Conservation (phyloP, 1,139 yeast genomes). For the Blastobotrys malaysiensis region DNA sequence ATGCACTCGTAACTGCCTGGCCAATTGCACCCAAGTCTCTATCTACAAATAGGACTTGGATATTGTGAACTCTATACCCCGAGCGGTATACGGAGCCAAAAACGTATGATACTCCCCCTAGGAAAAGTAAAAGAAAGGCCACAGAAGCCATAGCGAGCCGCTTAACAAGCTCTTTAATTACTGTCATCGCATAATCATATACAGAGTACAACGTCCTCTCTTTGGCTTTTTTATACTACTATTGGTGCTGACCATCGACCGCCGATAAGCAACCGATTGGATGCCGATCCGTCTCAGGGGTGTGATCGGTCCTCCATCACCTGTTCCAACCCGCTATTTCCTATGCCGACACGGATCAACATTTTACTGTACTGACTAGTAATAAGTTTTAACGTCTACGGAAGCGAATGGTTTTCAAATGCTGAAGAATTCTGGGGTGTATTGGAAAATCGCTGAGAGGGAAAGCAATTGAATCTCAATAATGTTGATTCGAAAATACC, state of each 20-base stretch:
- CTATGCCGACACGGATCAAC: too few species aligned
- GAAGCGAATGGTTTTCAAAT: too few species aligned
- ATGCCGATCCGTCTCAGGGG: too few species aligned
- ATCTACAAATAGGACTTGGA: conserved; percentile 14
- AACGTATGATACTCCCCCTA: conserved; percentile 13
- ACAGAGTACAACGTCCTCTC: not conserved
- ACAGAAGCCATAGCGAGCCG: not conserved
- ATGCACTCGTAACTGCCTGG: conserved; percentile 11
- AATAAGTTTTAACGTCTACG: too few species aligned
- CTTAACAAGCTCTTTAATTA: not conserved
- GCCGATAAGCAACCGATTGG: too few species aligned
- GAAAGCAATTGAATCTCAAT: too few species aligned
- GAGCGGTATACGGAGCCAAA: conserved; percentile 14
- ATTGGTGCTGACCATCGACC: not conserved
- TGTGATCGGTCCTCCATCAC: too few species aligned
- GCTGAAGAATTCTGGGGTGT: too few species aligned
- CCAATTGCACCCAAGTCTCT: conserved; percentile 16
- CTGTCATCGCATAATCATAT: not conserved
- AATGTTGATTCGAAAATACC: too few species aligned
- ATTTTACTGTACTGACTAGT: too few species aligned
- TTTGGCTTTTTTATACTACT: not conserved
- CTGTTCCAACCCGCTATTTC: too few species aligned
- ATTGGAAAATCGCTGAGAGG: too few species aligned
- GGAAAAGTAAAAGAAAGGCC: conserved; percentile 8
- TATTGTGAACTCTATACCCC: conserved; percentile 7